Evolutionary conservation across 345 rosid genomes (phyloP), one percentile per base, ranked within the genome.

Genomic region (Geranium rotundifolium): DNA sequence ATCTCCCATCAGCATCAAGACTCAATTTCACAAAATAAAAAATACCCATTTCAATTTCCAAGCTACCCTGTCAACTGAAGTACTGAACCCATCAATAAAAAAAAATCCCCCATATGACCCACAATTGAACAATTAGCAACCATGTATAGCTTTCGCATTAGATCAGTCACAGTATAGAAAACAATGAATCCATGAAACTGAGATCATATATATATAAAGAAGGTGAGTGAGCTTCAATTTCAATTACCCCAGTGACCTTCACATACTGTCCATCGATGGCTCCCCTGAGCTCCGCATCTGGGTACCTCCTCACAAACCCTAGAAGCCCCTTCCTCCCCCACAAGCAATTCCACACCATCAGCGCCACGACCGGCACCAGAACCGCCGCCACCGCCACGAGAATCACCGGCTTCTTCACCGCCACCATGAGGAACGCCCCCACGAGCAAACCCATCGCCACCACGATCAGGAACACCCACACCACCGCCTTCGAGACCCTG

Each of bases 231-330:
- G n/a, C n/a, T n/a, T n/a, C n/a, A n/a, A n/a, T n/a, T n/a, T n/a
- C n/a, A n/a, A 67, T 74, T 85, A 89, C 98, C 87, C 98, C 98
- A 14, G 96, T 89, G 70, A 91, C 89, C 78, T 89, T 91, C 58
- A 91, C 93, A 64, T 81, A 79, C 62, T 89, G 96, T 37, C 98
- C 98, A 82, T 91, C 96, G 65, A 79, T 71, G 49, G 98, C 96
- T 46, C 90, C 91, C 81, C 98, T 84, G 67, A 89, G 96, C 78
- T 82, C 96, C 41, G 91, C 82, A 73, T 91, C 93, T 4, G 95
- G 91, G 69, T 80, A 83, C 65, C 79, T 79, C 62, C 65, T 75
- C 57, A 91, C 77, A 78, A 70, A 87, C 65, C 83, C 77, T 72
- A 87, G 27, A 73, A 91, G 55, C 5, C 95, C 95, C 67, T 71